Base-by-base conservation (phyloP, 208 protist genomes). In the Acanthamoeba triangularis region DNA sequence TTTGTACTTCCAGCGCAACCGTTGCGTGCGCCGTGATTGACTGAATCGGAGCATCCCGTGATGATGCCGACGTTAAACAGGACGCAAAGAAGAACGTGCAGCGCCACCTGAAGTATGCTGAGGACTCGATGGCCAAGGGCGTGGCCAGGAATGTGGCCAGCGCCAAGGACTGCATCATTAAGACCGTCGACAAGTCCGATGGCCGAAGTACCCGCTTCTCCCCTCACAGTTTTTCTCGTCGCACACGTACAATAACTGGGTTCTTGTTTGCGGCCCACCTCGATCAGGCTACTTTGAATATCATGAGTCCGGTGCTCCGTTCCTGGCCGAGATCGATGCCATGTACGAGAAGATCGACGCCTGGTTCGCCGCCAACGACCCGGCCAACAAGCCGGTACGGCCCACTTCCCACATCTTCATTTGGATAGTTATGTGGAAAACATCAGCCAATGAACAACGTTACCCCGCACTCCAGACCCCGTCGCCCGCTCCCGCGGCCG, bases 311-410 rank as follows among this genome's bases (percentile, higher is more conserved):
- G 35, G 30, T 3, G 78, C 28, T 30, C 47, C 78, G 1, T 87
- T 87, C 78, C 78, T 87, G n/a, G 78, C 78, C 49, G 78, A 87
- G 78, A 87, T 87, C 47, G 47, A 54, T 20, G 78, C 78, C 78
- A 33, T 87, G 44, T 87, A 87, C 78, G n/a, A 56, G 47, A 87
- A 87, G 78, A 87, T 87, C 78, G 78, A 87, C 47, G 78, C 78
- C 49, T 87, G 78, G 78, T 37, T 87, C 14, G 78, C 78, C 28
- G 47, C 20, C 37, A 87, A 87, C 78, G 78, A 87, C 49, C 78
- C 78, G 47, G 3, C 74, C 33, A n/a, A 8, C 74, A 84, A 84
- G 74, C 74, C 74, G 74, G 74, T 84, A 52, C 44, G 72, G 5
- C 8, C 49, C 13, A 13, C 49, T 54, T 5, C 8, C 49, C 49